These are phyloP conservation scores for Rhizodiscina lignyota DNA, from an alignment of 495 filamentous ascomycete species.

Conservation along the genomic window DNA sequence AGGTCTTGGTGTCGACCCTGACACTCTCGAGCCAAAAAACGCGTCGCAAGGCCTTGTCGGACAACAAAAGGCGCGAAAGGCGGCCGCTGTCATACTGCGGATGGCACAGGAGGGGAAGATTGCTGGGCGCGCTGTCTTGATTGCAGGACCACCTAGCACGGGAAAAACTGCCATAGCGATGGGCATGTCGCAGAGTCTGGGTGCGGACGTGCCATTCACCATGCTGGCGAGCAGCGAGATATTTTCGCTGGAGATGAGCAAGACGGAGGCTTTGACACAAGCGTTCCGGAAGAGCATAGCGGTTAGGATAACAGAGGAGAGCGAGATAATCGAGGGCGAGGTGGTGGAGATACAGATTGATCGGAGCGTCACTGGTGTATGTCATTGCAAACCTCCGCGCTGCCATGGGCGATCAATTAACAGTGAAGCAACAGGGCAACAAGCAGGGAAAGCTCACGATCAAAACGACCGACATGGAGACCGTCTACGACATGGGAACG, in stretches of 20 bases:
- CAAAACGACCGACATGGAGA: constrained; percentile 99
- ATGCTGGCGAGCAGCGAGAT: constrained; percentile 91
- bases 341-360: constrained; percentile 99
- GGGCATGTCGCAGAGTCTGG: constrained; percentile 94
- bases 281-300: constrained; percentile 96
- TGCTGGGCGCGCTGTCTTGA: constrained; percentile 84
- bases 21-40: constrained; percentile 70
- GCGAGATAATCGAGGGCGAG: constrained; percentile 97
- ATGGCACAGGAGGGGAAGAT: constrained; percentile 99
- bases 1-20: constrained; percentile 82
- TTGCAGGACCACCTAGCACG: constrained; percentile 92
- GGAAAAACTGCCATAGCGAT: constrained; percentile 98
- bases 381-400: constrained; percentile 4
- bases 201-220: constrained; percentile 87
- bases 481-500: constrained; percentile 95
- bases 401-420: background rate
- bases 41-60: constrained; percentile 95
- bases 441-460: constrained; percentile 99
- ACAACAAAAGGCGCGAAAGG: constrained; percentile 90
- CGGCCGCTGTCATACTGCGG: constrained; percentile 84
- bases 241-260: constrained; percentile 97
- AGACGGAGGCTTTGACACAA: constrained; percentile 93
- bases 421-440: constrained; percentile 35
- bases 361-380: constrained; percentile 79
- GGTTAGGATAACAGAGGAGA: constrained; percentile 93